Evolutionary conservation across 176 grass and related monocot genomes (phyloP).

Genomic region (Avena insularis): DNA sequence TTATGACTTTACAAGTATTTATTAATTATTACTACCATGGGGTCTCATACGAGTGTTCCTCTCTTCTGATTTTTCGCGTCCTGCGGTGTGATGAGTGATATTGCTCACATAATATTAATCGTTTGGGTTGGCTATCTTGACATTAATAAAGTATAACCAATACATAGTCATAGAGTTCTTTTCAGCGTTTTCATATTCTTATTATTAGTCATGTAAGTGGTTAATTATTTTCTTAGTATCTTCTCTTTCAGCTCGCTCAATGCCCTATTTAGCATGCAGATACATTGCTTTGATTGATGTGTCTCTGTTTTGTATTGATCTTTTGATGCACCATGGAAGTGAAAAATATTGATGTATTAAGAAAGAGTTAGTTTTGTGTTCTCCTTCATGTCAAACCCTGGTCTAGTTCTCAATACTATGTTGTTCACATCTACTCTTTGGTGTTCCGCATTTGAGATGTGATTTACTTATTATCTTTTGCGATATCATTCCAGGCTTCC

Average conservation of each 20-base stretch:
- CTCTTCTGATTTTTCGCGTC: background rate
- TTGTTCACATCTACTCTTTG: background rate
- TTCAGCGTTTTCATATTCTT: background rate
- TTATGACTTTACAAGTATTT: background rate
- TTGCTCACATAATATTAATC: background rate
- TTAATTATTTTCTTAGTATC: slow-evolving; percentile 15
- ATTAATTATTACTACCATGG: slow-evolving; percentile 3
- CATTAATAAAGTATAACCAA: background rate
- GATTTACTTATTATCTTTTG: slow-evolving; percentile 23
- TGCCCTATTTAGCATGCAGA: background rate
- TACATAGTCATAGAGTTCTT: background rate
- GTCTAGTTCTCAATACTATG: background rate
- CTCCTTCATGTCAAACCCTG: background rate
- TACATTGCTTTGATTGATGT: background rate
- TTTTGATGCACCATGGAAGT: slow-evolving; percentile 9
- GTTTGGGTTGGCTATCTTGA: background rate
- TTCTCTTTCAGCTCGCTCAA: slow-evolving; percentile 1
- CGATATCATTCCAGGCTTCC: slow-evolving; percentile 66
- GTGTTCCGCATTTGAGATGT: slow-evolving; percentile 4
- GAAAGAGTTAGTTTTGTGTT: background rate
- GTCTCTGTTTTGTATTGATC: slow-evolving; percentile 4
- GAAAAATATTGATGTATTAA: background rate
- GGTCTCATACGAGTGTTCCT: background rate
- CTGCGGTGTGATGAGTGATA: background rate
- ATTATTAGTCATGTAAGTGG: background rate